phyloP scores from a whole-genome alignment of 345 rosid genomes.

The Eucalyptus polybractea region DNA sequence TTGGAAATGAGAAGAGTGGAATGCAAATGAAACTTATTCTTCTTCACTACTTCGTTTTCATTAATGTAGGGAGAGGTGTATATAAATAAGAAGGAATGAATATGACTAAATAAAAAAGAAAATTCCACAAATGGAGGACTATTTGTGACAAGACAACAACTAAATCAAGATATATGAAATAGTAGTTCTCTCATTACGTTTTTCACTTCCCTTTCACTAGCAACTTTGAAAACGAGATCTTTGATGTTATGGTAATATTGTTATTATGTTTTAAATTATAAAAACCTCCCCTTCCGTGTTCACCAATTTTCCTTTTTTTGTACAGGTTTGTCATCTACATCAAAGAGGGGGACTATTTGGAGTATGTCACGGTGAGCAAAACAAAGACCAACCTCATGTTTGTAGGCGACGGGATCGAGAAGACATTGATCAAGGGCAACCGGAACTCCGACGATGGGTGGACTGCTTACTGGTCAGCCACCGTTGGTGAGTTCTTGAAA shows the following conservation, averaged over 20 bases:
- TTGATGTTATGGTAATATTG: not conserved
- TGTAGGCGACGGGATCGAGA: constrained; percentile 14
- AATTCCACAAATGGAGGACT: not conserved
- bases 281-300: not conserved
- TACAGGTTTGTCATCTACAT: constrained; percentile 6
- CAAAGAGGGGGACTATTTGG: constrained; percentile 1
- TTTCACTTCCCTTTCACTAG: not conserved
- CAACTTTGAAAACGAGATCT: not conserved
- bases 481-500: constrained; percentile 1
- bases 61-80: not conserved
- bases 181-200: not conserved
- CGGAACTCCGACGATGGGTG: constrained; percentile 1
- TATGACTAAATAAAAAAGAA: not conserved
- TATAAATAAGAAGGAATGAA: not conserved
- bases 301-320: not conserved
- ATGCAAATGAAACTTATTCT: not conserved
- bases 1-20: not conserved
- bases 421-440: constrained; percentile 3
- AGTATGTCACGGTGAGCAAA: not conserved
- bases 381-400: constrained; percentile 4
- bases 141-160: not conserved
- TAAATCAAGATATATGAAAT: not conserved
- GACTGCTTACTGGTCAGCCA: constrained; percentile 4
- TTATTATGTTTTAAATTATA: not conserved
- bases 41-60: not conserved